These are phyloP conservation scores for Heliosperma pusillum DNA, from an alignment of 148 eudicot genomes.

Conservation along the genomic window DNA sequence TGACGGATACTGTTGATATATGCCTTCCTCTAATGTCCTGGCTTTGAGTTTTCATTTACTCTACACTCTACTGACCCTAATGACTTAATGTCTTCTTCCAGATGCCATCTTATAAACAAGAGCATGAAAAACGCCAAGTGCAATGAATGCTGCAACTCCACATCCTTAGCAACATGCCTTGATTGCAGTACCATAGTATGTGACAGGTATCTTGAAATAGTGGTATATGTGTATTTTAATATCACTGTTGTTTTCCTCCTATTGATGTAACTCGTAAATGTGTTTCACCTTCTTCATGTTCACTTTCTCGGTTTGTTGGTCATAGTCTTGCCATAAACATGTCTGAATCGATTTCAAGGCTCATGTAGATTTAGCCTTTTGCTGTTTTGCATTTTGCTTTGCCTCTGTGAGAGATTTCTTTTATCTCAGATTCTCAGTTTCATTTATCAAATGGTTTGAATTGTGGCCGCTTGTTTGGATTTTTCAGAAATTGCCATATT, in stretches of 20 bases:
- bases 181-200: constrained; percentile 59
- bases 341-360: neutral
- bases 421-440: neutral
- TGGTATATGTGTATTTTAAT: neutral
- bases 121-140: constrained; percentile 50
- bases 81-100: constrained; percentile 29
- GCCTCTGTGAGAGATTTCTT: neutral
- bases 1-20: neutral
- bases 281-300: too few relatives aligned
- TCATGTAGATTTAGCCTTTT: neutral
- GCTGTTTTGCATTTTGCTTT: neutral
- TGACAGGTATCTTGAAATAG: constrained; percentile 56
- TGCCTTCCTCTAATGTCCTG: neutral
- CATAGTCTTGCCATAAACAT: constrained; percentile 9
- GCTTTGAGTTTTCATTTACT: neutral
- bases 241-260: neutral
- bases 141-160: constrained; percentile 53
- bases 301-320: neutral
- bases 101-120: constrained; percentile 68
- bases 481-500: neutral
- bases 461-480: constrained; percentile 1
- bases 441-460: neutral
- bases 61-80: neutral
- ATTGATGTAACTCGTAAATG: too few relatives aligned
- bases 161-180: constrained; percentile 72